Conservation (phyloP, 306 rosid species). For the Astragalus membranaceus region DNA sequence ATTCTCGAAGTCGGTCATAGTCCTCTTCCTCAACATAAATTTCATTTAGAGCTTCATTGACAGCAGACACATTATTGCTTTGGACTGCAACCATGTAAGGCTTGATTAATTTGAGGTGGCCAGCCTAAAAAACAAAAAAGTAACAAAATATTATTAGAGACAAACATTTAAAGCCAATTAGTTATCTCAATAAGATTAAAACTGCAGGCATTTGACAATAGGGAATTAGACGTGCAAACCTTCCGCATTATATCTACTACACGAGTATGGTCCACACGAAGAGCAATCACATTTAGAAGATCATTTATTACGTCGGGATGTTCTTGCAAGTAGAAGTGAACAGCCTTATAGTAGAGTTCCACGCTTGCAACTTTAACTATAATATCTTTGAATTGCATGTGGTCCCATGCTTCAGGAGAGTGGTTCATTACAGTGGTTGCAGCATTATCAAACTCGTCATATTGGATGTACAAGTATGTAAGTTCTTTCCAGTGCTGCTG, state of each 20-base stretch:
- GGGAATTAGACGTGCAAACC: conserved; percentile 36
- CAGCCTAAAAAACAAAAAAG: conserved; percentile 50
- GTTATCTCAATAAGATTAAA: background rate
- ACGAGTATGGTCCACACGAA: conserved; percentile 94
- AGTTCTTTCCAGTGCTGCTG: conserved; percentile 98
- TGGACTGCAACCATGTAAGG: conserved; percentile 98
- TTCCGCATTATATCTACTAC: conserved; percentile 92
- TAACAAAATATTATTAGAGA: background rate
- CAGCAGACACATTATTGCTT: conserved; percentile 91
- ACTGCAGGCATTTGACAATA: background rate
- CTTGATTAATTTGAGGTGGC: conserved; percentile 83
- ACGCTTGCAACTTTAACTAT: conserved; percentile 94
- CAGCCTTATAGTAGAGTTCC: conserved; percentile 92
- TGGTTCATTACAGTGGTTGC: conserved; percentile 94
- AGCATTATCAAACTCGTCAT: conserved; percentile 95
- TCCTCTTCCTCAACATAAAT: conserved; percentile 93
- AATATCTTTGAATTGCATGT: conserved; percentile 95
- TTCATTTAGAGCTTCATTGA: conserved; percentile 91
- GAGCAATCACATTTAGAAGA: conserved; percentile 86
- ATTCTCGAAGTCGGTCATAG: conserved; percentile 90
- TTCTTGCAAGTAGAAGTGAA: conserved; percentile 92
- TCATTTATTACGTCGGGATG: conserved; percentile 91
- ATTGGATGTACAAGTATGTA: conserved; percentile 79
- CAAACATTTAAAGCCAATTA: conserved; percentile 6
- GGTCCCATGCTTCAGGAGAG: conserved; percentile 99